A percentile compares a stretch with the other conserved stretches of the same genome.
Evolutionary conservation across 495 filamentous ascomycete genomes (phyloP).

Genomic region (Parathielavia appendiculata): DNA sequence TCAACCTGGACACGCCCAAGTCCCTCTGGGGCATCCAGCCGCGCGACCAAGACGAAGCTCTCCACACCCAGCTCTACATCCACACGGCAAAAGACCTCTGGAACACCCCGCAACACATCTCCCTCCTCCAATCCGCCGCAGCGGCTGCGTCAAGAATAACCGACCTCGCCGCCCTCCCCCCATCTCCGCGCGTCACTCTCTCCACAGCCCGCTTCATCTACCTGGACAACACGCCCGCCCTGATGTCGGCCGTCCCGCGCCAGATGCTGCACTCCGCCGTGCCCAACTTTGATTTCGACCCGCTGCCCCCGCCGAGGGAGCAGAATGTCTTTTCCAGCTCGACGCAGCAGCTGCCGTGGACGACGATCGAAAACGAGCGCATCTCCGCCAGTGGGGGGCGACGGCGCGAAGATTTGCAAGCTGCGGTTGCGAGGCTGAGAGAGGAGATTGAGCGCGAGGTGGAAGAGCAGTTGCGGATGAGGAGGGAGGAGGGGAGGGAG

Average conservation of each 20-base stretch:
- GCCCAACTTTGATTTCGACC: constrained; percentile 62
- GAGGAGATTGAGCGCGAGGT: neutral
- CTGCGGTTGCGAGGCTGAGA: neutral
- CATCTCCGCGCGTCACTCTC: constrained; percentile 32
- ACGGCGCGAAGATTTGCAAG: neutral
- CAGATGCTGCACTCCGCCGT: constrained; percentile 40
- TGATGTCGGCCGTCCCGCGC: constrained; percentile 58
- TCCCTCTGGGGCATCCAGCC: constrained; percentile 77
- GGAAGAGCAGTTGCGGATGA: neutral
- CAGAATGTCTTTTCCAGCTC: constrained; percentile 45
- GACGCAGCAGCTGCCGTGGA: constrained; percentile 35
- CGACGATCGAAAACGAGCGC: neutral
- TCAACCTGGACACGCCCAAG: constrained; percentile 67
- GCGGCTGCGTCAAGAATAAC: constrained; percentile 40
- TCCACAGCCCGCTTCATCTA: constrained; percentile 75
- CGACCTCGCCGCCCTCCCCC: constrained; percentile 45
- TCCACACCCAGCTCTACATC: constrained; percentile 76
- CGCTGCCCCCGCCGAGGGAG: constrained; percentile 53
- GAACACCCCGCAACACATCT: constrained; percentile 70
- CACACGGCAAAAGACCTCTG: constrained; percentile 79
- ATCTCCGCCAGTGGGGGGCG: neutral
- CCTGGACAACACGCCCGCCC: constrained; percentile 61
- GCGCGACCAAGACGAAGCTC: constrained; percentile 59
- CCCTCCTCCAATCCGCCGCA: constrained; percentile 68
- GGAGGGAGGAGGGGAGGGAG: neutral